Base-by-base conservation (phyloP, 441 rosid species). In the Manihot esculenta region DNA sequence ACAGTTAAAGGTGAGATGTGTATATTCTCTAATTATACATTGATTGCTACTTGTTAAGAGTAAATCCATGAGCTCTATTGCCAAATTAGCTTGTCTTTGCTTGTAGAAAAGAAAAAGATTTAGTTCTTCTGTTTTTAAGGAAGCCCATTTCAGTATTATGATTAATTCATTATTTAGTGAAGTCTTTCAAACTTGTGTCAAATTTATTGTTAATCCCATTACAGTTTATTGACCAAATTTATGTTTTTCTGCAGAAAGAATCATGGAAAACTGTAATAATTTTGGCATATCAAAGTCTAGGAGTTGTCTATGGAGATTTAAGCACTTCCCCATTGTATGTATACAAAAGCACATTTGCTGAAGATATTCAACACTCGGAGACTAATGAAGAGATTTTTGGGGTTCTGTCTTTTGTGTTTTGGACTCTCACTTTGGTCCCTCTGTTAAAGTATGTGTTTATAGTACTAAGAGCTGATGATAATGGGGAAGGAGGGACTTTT, bases 401-500 rank as follows among this genome's bases (percentile, higher is more conserved):
- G 20, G 98, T 89, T 63, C 80, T 94, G 71, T 94, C 96, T 45
- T 94, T 92, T 82, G 82, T 94, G 38, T 91, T 94, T 72, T 94
- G 99, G 99, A 94, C 99, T 8, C 81, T 94, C 26, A 94, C 99
- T 49, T 77, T 94, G 73, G 81, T 94, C 21, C 99, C 99, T 73
- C 73, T 94, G 72, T 59, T 94, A 23, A 94, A 94, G 72, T 94
- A 92, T 59, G 98, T 92, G 65, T 88, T 91, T 68, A 85, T 95
- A 24, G 97, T 95, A 72, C 89, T 95, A 33, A 84, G 84, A 82
- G 99, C 99, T 23, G 97, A 93, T 71, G 99, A 94, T 70, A 94
- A 92, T 69, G 99, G 98, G 7, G 97, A 94, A 82, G 99, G 99
- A 5, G 99, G 99, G n/a, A 92, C 99, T 70, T 92, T 94, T 78